These are phyloP conservation scores for Gossypium australe DNA, from an alignment of 345 rosid species.

Conservation along the genomic window DNA sequence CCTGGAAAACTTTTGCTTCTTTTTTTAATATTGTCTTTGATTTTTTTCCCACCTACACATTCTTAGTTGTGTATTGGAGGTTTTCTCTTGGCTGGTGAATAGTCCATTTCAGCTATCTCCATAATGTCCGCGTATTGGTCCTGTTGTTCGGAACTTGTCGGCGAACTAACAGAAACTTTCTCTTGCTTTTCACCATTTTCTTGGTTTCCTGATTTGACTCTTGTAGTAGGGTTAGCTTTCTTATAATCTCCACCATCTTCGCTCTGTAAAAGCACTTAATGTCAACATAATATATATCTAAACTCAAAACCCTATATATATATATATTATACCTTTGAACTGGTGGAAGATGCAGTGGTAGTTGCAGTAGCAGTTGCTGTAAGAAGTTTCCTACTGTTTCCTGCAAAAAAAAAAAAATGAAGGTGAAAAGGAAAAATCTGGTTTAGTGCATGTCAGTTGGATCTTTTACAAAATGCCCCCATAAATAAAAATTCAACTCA, in stretches of 20 bases:
- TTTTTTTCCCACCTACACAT: not conserved
- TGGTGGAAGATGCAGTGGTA: slow-evolving; percentile 15
- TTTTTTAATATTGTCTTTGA: not conserved
- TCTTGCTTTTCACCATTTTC: slow-evolving; percentile 1
- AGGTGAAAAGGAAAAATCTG: not conserved
- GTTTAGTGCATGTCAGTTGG: not conserved
- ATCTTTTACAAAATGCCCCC: not conserved
- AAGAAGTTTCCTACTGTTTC: slow-evolving; percentile 27
- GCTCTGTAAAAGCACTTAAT: slow-evolving; percentile 1
- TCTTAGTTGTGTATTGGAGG: slow-evolving; percentile 49
- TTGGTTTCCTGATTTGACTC: not conserved
- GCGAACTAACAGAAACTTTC: not conserved
- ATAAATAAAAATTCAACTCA: too few relatives aligned
- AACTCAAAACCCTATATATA: slow-evolving; percentile 1
- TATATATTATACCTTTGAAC: slow-evolving; percentile 20
- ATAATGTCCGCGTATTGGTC: slow-evolving; percentile 11
- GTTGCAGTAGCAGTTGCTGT: slow-evolving; percentile 15
- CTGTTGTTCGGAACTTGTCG: not conserved
- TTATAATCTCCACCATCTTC: not conserved
- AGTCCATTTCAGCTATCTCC: slow-evolving; percentile 45
- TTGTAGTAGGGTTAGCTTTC: slow-evolving; percentile 8
- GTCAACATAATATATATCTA: not conserved
- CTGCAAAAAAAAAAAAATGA: slow-evolving; percentile 14
- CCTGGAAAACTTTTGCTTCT: not conserved
- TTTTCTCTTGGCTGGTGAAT: slow-evolving; percentile 47